Percentiles rank a stretch among this genome's conserved stretches.
These are phyloP conservation scores for Pneumocystis wakefieldiae DNA, from an alignment of 1,139 yeast genomes.

Conservation along the genomic window DNA sequence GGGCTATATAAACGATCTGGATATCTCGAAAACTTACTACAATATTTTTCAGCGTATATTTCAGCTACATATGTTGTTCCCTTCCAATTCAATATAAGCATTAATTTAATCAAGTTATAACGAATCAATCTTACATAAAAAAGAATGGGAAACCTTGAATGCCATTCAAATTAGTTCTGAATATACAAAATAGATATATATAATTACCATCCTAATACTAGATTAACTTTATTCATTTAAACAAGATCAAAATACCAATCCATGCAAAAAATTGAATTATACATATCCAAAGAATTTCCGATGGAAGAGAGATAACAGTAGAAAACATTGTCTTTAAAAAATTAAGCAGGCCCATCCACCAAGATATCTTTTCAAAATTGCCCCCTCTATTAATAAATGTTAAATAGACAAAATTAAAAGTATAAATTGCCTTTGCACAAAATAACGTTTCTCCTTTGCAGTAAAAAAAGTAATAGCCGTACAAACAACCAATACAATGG, in stretches of 20 bases:
- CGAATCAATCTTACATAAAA: conserved; percentile 23
- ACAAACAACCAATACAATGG: conserved; percentile 27
- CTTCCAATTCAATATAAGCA: conserved; percentile 34
- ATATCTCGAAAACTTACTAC: conserved; percentile 15
- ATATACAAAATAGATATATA: not conserved
- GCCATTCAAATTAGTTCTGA: conserved; percentile 19
- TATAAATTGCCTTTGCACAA: conserved; percentile 16
- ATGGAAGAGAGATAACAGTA: conserved; percentile 30
- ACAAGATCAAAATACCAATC: conserved; percentile 29
- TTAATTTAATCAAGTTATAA: conserved; percentile 37
- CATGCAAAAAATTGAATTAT: conserved; percentile 37
- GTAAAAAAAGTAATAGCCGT: conserved; percentile 29
- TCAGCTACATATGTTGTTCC: conserved; percentile 23
- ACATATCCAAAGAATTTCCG: conserved; percentile 32
- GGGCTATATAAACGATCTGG: conserved; percentile 21
- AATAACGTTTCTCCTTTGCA: conserved; percentile 27
- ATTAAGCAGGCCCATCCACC: not conserved
- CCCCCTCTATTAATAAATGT: not conserved
- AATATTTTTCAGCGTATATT: conserved; percentile 29
- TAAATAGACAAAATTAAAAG: not conserved
- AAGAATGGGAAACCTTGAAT: not conserved
- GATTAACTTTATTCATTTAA: conserved; percentile 6
- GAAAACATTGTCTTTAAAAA: conserved; percentile 25
- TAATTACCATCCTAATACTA: not conserved
- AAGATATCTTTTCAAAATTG: not conserved